Percentiles rank a stretch among this genome's conserved stretches.
Evolutionary conservation across 2,329 filamentous ascomycete genomes (phyloP).

Genomic region (Sporothrix luriei): DNA sequence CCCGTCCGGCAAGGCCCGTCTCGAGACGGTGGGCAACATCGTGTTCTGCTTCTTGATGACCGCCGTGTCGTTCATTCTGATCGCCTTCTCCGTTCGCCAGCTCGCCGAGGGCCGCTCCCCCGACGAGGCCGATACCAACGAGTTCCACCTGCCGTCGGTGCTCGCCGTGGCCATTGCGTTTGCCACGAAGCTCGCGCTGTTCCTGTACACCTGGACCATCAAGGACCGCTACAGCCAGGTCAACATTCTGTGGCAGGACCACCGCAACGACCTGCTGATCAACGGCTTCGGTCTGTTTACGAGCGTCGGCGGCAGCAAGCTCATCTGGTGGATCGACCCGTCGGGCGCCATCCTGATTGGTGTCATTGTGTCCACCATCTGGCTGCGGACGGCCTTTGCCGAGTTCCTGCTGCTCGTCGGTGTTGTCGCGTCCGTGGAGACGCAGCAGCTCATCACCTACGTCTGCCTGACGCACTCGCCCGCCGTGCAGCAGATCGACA

Average conservation of each 20-base stretch:
- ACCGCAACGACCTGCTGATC: slow-evolving; percentile 95
- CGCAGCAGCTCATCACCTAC: slow-evolving; percentile 93
- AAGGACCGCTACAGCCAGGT: slow-evolving; percentile 91
- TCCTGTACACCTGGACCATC: slow-evolving; percentile 89
- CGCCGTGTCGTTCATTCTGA: slow-evolving; percentile 85
- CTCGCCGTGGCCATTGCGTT: slow-evolving; percentile 86
- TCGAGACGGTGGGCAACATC: slow-evolving; percentile 95
- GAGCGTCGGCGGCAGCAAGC: slow-evolving; percentile 84
- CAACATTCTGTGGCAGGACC: slow-evolving; percentile 92
- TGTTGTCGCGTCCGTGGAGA: slow-evolving; percentile 80
- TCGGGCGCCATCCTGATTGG: slow-evolving; percentile 86
- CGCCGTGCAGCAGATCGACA: slow-evolving; percentile 83
- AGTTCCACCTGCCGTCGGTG: slow-evolving; percentile 79
- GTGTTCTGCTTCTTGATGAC: slow-evolving; percentile 97
- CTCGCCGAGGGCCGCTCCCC: slow-evolving; percentile 56
- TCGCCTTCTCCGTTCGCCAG: slow-evolving; percentile 80
- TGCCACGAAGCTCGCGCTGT: slow-evolving; percentile 76
- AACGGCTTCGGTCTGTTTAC: slow-evolving; percentile 92
- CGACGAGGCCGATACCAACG: slow-evolving; percentile 55
- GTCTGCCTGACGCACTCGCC: slow-evolving; percentile 91
- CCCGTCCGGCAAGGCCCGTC: slow-evolving; percentile 87
- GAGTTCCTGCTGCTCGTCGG: slow-evolving; percentile 93
- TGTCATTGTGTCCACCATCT: slow-evolving; percentile 73
- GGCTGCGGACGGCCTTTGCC: slow-evolving; percentile 80
- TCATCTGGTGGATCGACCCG: slow-evolving; percentile 94